Evolutionary conservation across 2,329 filamentous ascomycete genomes (phyloP).

Genomic region (Neofusicoccum parvum): DNA sequence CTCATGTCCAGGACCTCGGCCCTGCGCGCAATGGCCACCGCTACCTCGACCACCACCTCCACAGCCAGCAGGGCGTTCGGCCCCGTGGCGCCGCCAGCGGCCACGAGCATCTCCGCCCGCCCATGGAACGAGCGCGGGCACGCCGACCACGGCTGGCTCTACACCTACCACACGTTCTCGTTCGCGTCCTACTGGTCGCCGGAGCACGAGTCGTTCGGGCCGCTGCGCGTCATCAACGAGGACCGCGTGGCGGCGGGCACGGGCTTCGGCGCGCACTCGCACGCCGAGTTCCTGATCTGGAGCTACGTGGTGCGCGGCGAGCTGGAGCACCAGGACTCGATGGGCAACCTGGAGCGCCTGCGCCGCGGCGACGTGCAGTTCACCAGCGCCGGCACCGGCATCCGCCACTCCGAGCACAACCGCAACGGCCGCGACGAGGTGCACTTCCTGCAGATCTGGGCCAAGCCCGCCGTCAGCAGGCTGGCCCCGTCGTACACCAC

Average conservation of each 20-base stretch:
- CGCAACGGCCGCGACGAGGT: slow-evolving; percentile 70
- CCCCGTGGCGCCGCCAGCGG: slow-evolving; percentile 23
- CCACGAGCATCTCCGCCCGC: slow-evolving; percentile 71
- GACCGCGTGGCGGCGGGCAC: slow-evolving; percentile 74
- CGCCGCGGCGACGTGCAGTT: slow-evolving; percentile 84
- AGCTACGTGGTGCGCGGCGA: slow-evolving; percentile 83
- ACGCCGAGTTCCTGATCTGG: slow-evolving; percentile 89
- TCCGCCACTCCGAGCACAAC: slow-evolving; percentile 82
- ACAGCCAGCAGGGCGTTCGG: slow-evolving; percentile 21
- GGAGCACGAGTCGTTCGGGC: slow-evolving; percentile 68
- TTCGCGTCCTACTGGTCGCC: slow-evolving; percentile 75
- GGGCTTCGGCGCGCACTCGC: slow-evolving; percentile 83
- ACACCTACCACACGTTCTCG: slow-evolving; percentile 83
- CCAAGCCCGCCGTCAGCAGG: slow-evolving; percentile 72
- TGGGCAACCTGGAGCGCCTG: slow-evolving; percentile 72
- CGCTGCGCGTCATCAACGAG: slow-evolving; percentile 84
- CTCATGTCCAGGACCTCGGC: slow-evolving; percentile 32
- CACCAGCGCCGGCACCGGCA: slow-evolving; percentile 79
- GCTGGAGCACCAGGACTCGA: slow-evolving; percentile 83
- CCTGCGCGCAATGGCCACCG: slow-evolving; percentile 44
- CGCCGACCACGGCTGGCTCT: slow-evolving; percentile 82
- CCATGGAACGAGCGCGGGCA: slow-evolving; percentile 73
- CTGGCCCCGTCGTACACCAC: slow-evolving; percentile 78
- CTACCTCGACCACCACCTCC: slow-evolving; percentile 26
- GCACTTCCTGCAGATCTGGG: slow-evolving; percentile 91